Evolutionary conservation across 495 filamentous ascomycete genomes (phyloP).

Genomic region (Neurospora sp.): DNA sequence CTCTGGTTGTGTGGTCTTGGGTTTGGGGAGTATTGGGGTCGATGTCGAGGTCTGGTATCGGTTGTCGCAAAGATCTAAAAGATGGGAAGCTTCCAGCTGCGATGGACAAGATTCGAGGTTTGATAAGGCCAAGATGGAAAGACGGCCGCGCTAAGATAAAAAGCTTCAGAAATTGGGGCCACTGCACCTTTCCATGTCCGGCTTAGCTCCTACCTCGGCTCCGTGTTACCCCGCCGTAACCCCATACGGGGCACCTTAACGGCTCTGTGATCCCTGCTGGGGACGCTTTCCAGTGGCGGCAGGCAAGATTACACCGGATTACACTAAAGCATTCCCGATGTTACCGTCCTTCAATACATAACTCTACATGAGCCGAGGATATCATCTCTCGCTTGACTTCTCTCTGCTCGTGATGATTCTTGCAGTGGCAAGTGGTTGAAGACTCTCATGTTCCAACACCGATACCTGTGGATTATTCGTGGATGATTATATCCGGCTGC

Average conservation of each 20-base stretch:
- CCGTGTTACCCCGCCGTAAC: slow-evolving; percentile 5
- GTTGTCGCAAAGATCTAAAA: not conserved
- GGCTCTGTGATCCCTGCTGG: not conserved
- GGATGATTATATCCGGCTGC: not conserved
- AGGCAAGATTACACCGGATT: not conserved
- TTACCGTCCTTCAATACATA: not conserved
- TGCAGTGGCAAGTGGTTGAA: not conserved
- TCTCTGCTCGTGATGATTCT: not conserved
- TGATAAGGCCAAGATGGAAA: not conserved
- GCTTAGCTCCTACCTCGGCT: slow-evolving; percentile 8
- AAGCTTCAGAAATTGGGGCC: not conserved
- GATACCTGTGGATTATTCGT: not conserved
- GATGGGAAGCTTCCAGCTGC: not conserved
- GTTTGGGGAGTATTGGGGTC: not conserved
- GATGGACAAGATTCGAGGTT: not conserved
- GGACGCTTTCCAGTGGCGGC: not conserved
- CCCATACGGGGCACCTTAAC: not conserved
- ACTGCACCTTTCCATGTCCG: slow-evolving; percentile 1
- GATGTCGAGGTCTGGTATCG: not conserved
- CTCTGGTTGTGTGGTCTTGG: not conserved
- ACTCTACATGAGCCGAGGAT: not conserved
- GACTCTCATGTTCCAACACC: not conserved
- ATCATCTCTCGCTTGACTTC: not conserved
- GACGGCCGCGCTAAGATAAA: not conserved
- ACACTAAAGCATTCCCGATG: not conserved